phyloP scores from a whole-genome alignment of 2,329 filamentous ascomycete genomes.

The Cladophialophora immunda region DNA sequence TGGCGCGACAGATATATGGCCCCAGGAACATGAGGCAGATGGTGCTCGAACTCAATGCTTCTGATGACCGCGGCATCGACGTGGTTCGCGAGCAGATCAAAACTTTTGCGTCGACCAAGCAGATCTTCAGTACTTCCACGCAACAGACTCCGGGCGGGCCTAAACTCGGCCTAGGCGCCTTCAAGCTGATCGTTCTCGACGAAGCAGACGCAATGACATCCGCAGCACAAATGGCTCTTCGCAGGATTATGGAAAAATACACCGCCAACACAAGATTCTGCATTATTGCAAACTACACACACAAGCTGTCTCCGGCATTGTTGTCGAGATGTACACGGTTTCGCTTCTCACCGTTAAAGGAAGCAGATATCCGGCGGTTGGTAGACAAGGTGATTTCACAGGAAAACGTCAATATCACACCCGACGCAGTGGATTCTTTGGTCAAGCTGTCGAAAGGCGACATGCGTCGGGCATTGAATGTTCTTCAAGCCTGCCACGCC shows the following conservation, averaged over 20 bases:
- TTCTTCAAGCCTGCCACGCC: constrained; percentile 94
- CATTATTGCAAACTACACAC: constrained; percentile 98
- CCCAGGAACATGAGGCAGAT: constrained; percentile 93
- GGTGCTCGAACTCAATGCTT: constrained; percentile 97
- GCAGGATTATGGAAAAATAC: constrained; percentile 99
- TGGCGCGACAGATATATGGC: constrained; percentile 93
- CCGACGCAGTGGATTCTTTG: constrained; percentile 81
- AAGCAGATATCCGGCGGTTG: constrained; percentile 81
- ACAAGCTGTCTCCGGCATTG: constrained; percentile 93
- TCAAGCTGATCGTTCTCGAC: constrained; percentile 96
- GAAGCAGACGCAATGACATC: constrained; percentile 99
- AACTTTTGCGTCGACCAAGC: constrained; percentile 89
- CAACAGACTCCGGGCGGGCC: constrained; percentile 53
- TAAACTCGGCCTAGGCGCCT: constrained; percentile 69
- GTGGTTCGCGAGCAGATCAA: constrained; percentile 99
- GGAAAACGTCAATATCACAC: constrained; percentile 83
- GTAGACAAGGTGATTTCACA: constrained; percentile 91
- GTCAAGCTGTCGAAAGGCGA: constrained; percentile 92
- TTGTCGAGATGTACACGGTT: constrained; percentile 94
- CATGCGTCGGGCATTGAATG: constrained; percentile 93
- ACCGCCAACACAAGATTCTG: constrained; percentile 97
- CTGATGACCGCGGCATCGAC: constrained; percentile 96
- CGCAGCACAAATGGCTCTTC: constrained; percentile 95
- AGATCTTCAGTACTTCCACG: constrained; percentile 81
- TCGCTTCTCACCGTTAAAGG: constrained; percentile 91